Conservation (phyloP, 352 stramenopile species). For the Phytophthora cryptogea region DNA sequence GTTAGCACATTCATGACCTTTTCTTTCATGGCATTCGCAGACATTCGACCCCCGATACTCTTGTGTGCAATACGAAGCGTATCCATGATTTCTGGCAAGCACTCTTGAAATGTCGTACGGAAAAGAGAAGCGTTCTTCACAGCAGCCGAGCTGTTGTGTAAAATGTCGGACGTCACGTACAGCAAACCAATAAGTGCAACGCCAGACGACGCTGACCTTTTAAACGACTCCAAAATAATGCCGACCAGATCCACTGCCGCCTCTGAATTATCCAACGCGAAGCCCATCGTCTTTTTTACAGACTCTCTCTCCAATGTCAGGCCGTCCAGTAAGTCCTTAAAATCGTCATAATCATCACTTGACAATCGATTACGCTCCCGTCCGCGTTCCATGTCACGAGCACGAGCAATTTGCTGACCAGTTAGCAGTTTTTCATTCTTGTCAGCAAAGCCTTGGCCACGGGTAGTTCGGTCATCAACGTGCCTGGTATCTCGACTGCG, state of each 20-base stretch:
- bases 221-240: conserved; percentile 53
- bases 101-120: conserved; percentile 85
- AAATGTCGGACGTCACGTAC: conserved; percentile 87
- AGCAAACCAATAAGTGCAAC: conserved; percentile 66
- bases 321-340: conserved; percentile 44
- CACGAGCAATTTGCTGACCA: conserved; percentile 73
- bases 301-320: conserved; percentile 72
- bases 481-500: conserved; percentile 14
- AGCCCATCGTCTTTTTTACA: conserved; percentile 78
- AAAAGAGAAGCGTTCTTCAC: conserved; percentile 92
- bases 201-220: conserved; percentile 37
- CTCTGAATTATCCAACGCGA: conserved; percentile 81
- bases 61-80: conserved; percentile 52
- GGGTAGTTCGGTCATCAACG: conserved; percentile 4
- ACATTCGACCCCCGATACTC: conserved; percentile 74
- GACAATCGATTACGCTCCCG: conserved; percentile 57
- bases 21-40: conserved; percentile 79
- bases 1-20: conserved; percentile 79
- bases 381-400: conserved; percentile 65
- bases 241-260: conserved; percentile 70
- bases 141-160: conserved; percentile 89
- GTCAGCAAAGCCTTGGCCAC: neutral
- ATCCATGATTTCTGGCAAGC: conserved; percentile 77
- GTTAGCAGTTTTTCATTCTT: conserved; percentile 53
- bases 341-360: conserved; percentile 56